These are phyloP conservation scores for Zygnema cylindricum DNA, from an alignment of 139 green algal species.

Conservation along the genomic window DNA sequence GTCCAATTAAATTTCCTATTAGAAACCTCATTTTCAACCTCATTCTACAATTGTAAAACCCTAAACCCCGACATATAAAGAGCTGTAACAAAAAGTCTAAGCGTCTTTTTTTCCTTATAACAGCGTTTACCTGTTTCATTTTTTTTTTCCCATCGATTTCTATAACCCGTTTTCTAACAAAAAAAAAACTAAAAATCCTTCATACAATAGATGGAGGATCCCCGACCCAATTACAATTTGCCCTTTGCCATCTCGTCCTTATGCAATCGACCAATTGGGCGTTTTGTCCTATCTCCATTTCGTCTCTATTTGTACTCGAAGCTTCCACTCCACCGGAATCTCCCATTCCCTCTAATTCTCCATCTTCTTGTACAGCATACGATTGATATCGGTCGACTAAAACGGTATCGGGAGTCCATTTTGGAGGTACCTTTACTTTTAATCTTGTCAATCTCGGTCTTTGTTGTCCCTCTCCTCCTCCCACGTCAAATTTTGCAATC, in stretches of 20 bases:
- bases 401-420: conserved; percentile 43
- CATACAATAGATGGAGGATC: conserved; percentile 64
- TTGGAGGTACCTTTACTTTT: conserved; percentile 49
- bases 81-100: too few relatives aligned
- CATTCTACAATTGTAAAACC: too few relatives aligned
- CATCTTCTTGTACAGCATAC: neutral
- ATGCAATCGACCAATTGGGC: conserved; percentile 64
- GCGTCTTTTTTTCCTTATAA: too few relatives aligned
- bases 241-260: conserved; percentile 62
- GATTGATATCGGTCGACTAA: too few relatives aligned
- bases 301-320: too few relatives aligned
- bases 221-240: conserved; percentile 50
- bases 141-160: too few relatives aligned
- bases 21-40: too few relatives aligned
- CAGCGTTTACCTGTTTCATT: too few relatives aligned
- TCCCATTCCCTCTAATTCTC: neutral
- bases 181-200: too few relatives aligned
- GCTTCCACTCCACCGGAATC: conserved; percentile 22
- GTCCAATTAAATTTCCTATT: too few relatives aligned
- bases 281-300: conserved; percentile 32
- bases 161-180: too few relatives aligned
- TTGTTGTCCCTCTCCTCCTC: conserved; percentile 34
- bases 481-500: conserved; percentile 52
- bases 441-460: conserved; percentile 41
- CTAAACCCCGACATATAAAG: too few relatives aligned